Conservation (phyloP, 2,329 filamentous ascomycete genomes). For the Trichoderma sp. region DNA sequence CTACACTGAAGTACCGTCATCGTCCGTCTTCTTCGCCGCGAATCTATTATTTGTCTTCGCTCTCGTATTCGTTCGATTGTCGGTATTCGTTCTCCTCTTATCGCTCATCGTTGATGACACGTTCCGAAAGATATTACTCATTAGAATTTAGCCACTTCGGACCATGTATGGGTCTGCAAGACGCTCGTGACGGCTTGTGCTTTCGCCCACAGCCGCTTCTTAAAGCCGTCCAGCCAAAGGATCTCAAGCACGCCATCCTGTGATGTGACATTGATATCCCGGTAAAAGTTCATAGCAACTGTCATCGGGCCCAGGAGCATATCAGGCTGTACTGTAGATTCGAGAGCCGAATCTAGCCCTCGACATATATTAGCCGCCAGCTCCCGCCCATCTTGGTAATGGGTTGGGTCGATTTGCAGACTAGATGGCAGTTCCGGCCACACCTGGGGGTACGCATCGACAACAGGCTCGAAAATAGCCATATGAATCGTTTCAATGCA, state of each 20-base stretch:
- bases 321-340: constrained; percentile 51
- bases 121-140: not conserved
- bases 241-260: constrained; percentile 51
- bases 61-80: not conserved
- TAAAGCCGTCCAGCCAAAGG: constrained; percentile 54
- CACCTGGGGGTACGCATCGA: constrained; percentile 46
- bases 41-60: not conserved
- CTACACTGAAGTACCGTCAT: constrained; percentile 9
- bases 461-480: constrained; percentile 49
- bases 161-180: constrained; percentile 47
- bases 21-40: not conserved
- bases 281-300: constrained; percentile 50
- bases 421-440: constrained; percentile 46
- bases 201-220: constrained; percentile 44
- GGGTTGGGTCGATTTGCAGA: constrained; percentile 47
- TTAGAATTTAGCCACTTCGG: constrained; percentile 41
- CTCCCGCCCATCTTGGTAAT: constrained; percentile 50
- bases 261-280: constrained; percentile 43
- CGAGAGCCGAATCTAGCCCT: constrained; percentile 53
- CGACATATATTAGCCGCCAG: constrained; percentile 56
- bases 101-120: not conserved
- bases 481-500: constrained; percentile 53
- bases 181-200: constrained; percentile 48
- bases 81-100: not conserved
- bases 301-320: constrained; percentile 50